Conservation (phyloP, 1,284 basidiomycete genomes). For the Ganoderma boninense region DNA sequence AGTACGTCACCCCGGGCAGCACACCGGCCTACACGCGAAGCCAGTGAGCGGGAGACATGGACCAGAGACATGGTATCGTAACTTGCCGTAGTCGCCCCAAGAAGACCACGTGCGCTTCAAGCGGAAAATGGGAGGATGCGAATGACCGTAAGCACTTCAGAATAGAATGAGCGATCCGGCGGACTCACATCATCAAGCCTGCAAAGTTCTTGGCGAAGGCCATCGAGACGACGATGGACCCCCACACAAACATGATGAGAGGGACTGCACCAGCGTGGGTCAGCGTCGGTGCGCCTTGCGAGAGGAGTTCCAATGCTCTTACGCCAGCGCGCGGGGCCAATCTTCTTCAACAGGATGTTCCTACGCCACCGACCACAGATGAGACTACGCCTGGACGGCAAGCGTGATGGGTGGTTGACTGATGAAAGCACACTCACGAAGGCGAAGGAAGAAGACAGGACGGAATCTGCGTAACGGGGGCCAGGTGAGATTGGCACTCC, state of each 20-base stretch:
- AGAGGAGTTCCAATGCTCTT: background rate
- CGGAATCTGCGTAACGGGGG: conserved; percentile 18
- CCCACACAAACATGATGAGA: conserved; percentile 28
- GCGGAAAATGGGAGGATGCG: too few relatives aligned
- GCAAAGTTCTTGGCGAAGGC: conserved; percentile 28
- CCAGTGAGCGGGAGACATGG: conserved; percentile 46
- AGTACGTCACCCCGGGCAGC: conserved; percentile 64
- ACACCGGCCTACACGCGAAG: conserved; percentile 52
- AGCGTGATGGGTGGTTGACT: too few relatives aligned
- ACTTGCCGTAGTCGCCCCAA: conserved; percentile 13
- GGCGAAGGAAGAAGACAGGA: conserved; percentile 29
- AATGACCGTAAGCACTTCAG: too few relatives aligned
- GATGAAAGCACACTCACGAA: conserved; percentile 17
- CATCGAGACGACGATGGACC: conserved; percentile 23
- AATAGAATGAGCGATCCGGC: background rate
- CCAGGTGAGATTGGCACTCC: background rate
- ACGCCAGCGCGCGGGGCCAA: conserved; percentile 29
- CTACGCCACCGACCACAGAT: background rate
- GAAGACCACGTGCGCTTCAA: conserved; percentile 15
- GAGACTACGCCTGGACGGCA: background rate
- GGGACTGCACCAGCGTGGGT: background rate
- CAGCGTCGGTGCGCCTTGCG: background rate
- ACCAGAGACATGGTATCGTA: too few relatives aligned
- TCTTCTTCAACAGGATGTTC: conserved; percentile 26
- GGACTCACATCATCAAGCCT: conserved; percentile 21